Base-by-base conservation (phyloP, 306 rosid species). In the Cotoneaster glaucophyllus region DNA sequence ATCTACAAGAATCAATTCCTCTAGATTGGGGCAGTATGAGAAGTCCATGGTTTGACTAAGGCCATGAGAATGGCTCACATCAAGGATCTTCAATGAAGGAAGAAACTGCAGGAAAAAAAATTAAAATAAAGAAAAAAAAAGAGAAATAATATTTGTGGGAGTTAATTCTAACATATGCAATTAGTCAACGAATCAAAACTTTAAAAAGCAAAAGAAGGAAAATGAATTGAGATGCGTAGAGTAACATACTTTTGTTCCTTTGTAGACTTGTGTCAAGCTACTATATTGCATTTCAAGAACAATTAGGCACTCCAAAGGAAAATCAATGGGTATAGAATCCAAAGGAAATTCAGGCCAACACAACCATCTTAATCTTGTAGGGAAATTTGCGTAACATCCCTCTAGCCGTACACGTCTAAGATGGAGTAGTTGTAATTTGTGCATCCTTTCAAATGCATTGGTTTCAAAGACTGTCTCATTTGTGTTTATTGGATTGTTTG, bases 201-300 rank as follows among this genome's bases (percentile, higher is more conserved):
- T 14, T 14, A 25, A 37, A 12, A 0, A 6, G 0, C 8, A 64
- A 5, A 9, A 19, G 19, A 18, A 3, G 5, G 25, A 64, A 41
- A 22, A 22, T 28, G 21, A 62, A 62, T 62, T 28, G 21, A 68
- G 11, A 68, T 4, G 53, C 0, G 0, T 22, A 12, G 8, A 68
- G 37, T 44, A 24, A 43, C 56, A 24, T 67, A 41, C 71, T 41
- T 41, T 67, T 22, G 34, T 67, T 41, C 56, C 56, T 1, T 67
- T 7, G 5, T 4, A 43, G 13, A 67, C 31, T 67, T 14, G 56
- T 3, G 0, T 41, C 34, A 76, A 24, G 8, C 29, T 1, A 73
- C 57, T 76, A 14, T 66, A 8, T 19, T 17, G 71, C 79, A 76
- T 76, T 29, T 76, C 73, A 66, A 76, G 61, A 24, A 37, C 73